Conservation (phyloP, 2,329 filamentous ascomycete species). For the Arachnopeziza araneosa region DNA sequence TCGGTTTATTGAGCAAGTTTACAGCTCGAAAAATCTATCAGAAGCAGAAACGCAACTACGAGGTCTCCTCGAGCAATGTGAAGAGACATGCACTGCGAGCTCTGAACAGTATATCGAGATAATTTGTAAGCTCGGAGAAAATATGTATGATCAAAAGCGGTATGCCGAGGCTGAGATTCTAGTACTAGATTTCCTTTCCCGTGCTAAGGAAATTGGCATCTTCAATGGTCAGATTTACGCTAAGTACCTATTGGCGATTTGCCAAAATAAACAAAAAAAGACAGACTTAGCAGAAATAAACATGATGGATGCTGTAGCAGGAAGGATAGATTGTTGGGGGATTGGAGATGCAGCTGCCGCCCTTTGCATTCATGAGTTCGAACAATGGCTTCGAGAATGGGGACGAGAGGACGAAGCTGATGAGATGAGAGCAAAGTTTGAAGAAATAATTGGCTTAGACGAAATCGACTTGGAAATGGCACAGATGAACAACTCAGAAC, state of each 20-base stretch:
- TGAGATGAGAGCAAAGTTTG: slow-evolving; percentile 10
- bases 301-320: slow-evolving; percentile 17
- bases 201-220: background rate
- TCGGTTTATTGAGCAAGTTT: background rate
- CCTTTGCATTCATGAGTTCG: no score
- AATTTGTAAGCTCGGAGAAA: no score
- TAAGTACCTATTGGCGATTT: slow-evolving; percentile 16
- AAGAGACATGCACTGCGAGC: no score
- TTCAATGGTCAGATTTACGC: slow-evolving; percentile 17
- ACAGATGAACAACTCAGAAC: background rate
- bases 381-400: slow-evolving; percentile 20
- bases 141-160: no score
- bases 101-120: no score
- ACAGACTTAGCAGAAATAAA: slow-evolving; percentile 17
- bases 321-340: slow-evolving; percentile 8
- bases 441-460: slow-evolving; percentile 9
- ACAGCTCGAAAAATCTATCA: background rate
- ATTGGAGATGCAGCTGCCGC: no score
- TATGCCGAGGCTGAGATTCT: no score
- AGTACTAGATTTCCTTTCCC: no score
- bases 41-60: no score
- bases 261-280: slow-evolving; percentile 18
- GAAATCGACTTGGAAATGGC: background rate
- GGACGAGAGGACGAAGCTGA: slow-evolving; percentile 16
- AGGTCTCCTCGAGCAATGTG: no score